Conservation (phyloP, 140 eudicot species). For the Anethum foeniculum region DNA sequence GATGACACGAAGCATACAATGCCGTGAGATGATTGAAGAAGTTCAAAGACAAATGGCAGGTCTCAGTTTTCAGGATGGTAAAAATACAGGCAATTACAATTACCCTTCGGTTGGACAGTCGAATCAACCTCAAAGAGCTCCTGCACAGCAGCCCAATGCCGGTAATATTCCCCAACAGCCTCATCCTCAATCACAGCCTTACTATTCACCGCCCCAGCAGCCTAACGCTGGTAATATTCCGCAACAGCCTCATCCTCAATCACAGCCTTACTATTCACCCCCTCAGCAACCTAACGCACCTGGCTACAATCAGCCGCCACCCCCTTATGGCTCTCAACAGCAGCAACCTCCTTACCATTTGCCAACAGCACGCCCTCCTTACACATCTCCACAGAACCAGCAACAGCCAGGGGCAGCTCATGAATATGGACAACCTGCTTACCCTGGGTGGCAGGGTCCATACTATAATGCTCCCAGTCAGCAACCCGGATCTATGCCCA, state of each 20-base stretch:
- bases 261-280: constrained; percentile 37
- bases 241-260: constrained; percentile 35
- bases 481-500: constrained; percentile 69
- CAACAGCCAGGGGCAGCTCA: constrained; percentile 52
- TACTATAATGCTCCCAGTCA: constrained; percentile 74
- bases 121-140: constrained; percentile 44
- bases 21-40: constrained; percentile 96
- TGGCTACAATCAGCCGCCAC: constrained; percentile 30
- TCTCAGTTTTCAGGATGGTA: constrained; percentile 71
- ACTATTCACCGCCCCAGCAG: constrained; percentile 46
- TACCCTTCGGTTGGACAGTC: constrained; percentile 48
- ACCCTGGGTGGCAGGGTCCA: constrained; percentile 91
- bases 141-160: constrained; percentile 43
- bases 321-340: constrained; percentile 37
- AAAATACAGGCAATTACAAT: constrained; percentile 37
- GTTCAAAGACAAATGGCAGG: constrained; percentile 80
- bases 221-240: constrained; percentile 28
- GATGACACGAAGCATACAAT: constrained; percentile 92
- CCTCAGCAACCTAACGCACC: constrained; percentile 39
- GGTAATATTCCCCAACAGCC: constrained; percentile 34
- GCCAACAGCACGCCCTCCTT: constrained; percentile 23
- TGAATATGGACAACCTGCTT: constrained; percentile 92
- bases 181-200: constrained; percentile 36
- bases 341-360: constrained; percentile 49
- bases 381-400: constrained; percentile 43